Base-by-base conservation (phyloP, 179 eudicot species). In the Beta macrorhiza region DNA sequence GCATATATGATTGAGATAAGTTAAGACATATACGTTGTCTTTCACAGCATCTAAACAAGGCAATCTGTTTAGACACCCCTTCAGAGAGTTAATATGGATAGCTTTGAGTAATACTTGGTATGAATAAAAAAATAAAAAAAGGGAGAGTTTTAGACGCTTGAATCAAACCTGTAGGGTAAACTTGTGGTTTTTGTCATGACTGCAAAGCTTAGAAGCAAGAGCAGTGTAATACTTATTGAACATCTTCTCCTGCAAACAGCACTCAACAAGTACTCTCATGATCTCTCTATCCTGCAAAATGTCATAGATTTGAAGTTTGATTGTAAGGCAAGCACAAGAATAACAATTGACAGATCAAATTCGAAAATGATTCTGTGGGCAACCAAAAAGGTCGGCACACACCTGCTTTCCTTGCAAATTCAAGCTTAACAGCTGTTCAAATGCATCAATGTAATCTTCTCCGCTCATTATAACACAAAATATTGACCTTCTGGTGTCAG, bases 331-430 rank as follows among this genome's bases (percentile, higher is more conserved):
- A 52, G 14, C 22, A 57, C 29, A 57, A 58, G 42, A 72, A 76
- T 53, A 58, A 25, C 72, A 81, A 56, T 56, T 49, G 8, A 44
- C 65, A 74, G 44, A 75, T 7, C 17, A 53, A 20, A 49, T 49
- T 63, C 29, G 7, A 32, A 76, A 61, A 72, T 32, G n/a, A 56
- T 29, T 42, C 7, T 57, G 75, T 47, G 16, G 14, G 51, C 52
- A 73, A 59, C 10, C 67, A 80, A 53, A 67, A 61, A 71, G 20
- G 65, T n/a, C 63, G 67, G 71, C 47, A 81, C 76, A 6, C 70
- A 92, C 98, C 98, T 94, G 99, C 84, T 97, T 97, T 82, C 99
- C 99, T 67, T 88, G 92, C 84, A 97, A 83, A 87, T 90, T 92
- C 85, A 97, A 84, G 83, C 98, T 88, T 51, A 97, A 83, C 67